Base-by-base conservation (phyloP, 2,329 filamentous ascomycete species). In the Beauveria pseudobassiana region DNA sequence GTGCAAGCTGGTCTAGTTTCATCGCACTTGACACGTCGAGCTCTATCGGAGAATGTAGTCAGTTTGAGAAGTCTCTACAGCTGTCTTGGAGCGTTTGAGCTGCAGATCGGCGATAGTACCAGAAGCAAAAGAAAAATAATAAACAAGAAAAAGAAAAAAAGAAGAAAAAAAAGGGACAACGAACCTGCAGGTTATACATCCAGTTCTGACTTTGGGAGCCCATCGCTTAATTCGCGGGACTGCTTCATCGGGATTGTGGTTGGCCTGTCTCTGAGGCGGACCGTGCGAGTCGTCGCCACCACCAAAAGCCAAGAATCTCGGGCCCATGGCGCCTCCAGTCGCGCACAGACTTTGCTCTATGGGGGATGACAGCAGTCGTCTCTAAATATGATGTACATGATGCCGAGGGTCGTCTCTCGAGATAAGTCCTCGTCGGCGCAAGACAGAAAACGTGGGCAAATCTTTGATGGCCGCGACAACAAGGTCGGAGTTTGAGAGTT, bases 121-220 rank as follows among this genome's bases (percentile, higher is more conserved):
- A 38, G 5, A 38, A 38, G 34, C 12, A 38, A 38, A 38, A 14
- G 14, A 38, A 38, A 30, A 10, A 10, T 3, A 10, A 10, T 1
- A n/a, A n/a, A n/a, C n/a, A n/a, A n/a, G n/a, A n/a, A n/a, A 34
- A 14, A 34, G 4, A 3, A 42, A 1, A 1, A 42, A 42, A 45
- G 1, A 22, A 26, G 20, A 43, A 24, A 3, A 46, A 45, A 18
- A 28, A 24, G 14, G n/a, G 28, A 12, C 20, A n/a, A 58, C 46
- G 24, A 4, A 59, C 60, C 60, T 43, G 34, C 60, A 62, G 3
- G 60, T 62, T 18, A 40, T 24, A 28, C 60, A 62, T 1, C 60
- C 53, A 16, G 60, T 52, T n/a, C 48, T 58, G n/a, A 43, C 38
- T 40, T 62, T 62, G 22, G 60, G 53, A 9, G 60, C 60, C 60